Percentiles rank a stretch among this genome's conserved stretches.
phyloP scores from a whole-genome alignment of 148 eudicot species.

The Camellia sinensis region DNA sequence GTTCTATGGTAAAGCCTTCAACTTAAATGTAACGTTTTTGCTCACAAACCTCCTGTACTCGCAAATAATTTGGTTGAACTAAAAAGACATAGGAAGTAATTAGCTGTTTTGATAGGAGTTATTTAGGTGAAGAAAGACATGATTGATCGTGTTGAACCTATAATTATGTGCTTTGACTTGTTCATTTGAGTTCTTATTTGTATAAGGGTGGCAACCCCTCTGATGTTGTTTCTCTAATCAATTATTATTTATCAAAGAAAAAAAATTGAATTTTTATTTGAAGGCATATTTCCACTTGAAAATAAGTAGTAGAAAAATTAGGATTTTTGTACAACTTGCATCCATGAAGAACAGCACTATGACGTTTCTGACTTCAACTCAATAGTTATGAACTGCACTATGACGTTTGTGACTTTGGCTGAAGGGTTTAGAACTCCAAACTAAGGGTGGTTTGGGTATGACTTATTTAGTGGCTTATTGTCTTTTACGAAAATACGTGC shows the following conservation, averaged over 20 bases:
- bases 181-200: not conserved
- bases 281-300: not conserved
- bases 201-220: not conserved
- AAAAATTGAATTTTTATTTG: not conserved
- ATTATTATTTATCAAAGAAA: not conserved
- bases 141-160: not conserved
- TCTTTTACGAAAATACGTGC: no score
- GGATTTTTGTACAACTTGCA: not conserved
- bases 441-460: not conserved
- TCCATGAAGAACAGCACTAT: not conserved
- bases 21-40: not conserved
- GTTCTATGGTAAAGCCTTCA: conserved; percentile 3
- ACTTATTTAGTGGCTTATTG: no score
- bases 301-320: not conserved
- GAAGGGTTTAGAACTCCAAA: not conserved
- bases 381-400: not conserved
- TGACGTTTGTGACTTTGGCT: not conserved
- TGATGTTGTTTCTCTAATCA: not conserved
- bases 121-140: not conserved
- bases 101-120: not conserved
- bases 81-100: not conserved
- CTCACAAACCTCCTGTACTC: not conserved
- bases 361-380: not conserved
- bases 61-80: not conserved
- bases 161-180: not conserved